Percentiles rank a stretch among this genome's conserved stretches.
phyloP scores from a whole-genome alignment of 495 filamentous ascomycete genomes.

The Chaetomidium leptoderma region DNA sequence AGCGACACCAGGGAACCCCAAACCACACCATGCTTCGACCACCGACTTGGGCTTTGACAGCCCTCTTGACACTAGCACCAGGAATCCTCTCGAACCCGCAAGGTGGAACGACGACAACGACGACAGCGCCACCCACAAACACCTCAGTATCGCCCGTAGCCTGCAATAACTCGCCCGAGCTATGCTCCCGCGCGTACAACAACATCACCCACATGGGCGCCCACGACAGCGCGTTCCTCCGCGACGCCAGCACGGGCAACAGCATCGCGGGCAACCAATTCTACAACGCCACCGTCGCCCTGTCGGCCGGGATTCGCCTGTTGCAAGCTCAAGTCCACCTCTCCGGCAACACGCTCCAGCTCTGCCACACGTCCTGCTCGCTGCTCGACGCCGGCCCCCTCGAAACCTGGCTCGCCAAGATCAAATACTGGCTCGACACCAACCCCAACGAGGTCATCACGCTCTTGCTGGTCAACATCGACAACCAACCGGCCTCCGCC shows the following conservation, averaged over 20 bases:
- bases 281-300: conserved; percentile 58
- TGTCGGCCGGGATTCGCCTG: conserved; percentile 64
- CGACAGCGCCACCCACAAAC: not conserved
- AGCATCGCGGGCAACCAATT: conserved; percentile 63
- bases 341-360: conserved; percentile 45
- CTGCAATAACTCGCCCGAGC: conserved; percentile 64
- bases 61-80: conserved; percentile 11
- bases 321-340: conserved; percentile 67
- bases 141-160: conserved; percentile 31
- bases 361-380: conserved; percentile 64
- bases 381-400: conserved; percentile 64
- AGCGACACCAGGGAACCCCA: not conserved
- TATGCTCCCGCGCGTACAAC: conserved; percentile 59
- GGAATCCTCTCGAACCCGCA: not conserved
- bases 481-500: conserved; percentile 44
- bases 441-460: conserved; percentile 67
- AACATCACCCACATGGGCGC: conserved; percentile 65
- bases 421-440: conserved; percentile 61
- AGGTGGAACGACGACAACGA: not conserved
- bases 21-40: conserved; percentile 1
- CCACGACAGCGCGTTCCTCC: conserved; percentile 65
- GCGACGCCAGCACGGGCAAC: conserved; percentile 49
- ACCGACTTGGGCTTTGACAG: conserved; percentile 5
- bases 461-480: conserved; percentile 64
- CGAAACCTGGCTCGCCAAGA: conserved; percentile 49